Conservation (phyloP, 176 grass and related monocot species). For the Raddia guianensis region DNA sequence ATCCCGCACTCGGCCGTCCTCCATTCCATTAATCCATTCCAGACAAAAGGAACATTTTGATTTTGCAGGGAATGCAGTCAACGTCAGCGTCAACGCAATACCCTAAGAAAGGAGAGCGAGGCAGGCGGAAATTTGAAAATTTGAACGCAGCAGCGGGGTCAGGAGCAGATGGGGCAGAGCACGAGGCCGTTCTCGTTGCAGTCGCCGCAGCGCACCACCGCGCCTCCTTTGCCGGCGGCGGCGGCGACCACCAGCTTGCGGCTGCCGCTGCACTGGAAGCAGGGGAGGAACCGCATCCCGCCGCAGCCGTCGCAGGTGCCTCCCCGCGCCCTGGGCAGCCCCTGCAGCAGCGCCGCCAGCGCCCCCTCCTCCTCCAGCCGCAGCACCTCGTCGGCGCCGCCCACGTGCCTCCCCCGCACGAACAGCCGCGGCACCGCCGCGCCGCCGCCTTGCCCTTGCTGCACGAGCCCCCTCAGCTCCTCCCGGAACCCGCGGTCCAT, state of each 20-base stretch:
- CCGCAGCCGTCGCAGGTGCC: slow-evolving; percentile 56
- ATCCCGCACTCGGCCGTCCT: no score
- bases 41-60: no score
- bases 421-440: slow-evolving; percentile 51
- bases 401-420: slow-evolving; percentile 56
- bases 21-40: no score
- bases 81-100: no score
- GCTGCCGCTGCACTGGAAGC: slow-evolving; percentile 72
- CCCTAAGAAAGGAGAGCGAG: no score
- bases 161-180: slow-evolving; percentile 74
- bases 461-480: slow-evolving; percentile 45
- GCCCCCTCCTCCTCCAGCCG: slow-evolving; percentile 60
- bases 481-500: slow-evolving; percentile 78
- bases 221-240: not conserved
- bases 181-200: slow-evolving; percentile 82
- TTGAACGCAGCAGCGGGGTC: not conserved
- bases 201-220: slow-evolving; percentile 59
- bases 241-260: slow-evolving; percentile 44
- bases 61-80: no score
- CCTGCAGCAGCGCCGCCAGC: slow-evolving; percentile 55
- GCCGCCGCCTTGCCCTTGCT: not conserved
- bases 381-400: slow-evolving; percentile 52
- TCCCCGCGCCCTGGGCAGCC: slow-evolving; percentile 43
- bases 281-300: slow-evolving; percentile 63
- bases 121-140: no score